Evolutionary conservation across 495 filamentous ascomycete species (phyloP), one percentile per base, ranked within the genome.

Genomic region (Physcia stellaris): DNA sequence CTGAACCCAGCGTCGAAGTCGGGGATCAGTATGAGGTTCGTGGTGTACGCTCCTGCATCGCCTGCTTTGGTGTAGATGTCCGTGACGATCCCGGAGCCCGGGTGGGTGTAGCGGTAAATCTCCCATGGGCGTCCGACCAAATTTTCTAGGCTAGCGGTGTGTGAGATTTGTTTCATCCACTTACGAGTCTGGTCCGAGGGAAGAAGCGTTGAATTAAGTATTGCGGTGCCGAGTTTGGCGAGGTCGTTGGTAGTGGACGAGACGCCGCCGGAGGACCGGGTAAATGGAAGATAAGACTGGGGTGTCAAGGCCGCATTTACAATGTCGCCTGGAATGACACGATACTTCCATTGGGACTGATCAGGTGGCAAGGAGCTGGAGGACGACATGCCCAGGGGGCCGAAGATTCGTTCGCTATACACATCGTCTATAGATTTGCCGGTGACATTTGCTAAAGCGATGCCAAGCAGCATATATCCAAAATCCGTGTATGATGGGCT

Each of bases 41-140:
- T 42, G 24, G 45, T 46, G 36, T 62, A 67, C 23, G 20, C 13
- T 21, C 63, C 64, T 1, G 60, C 53, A 36, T 66, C 62, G 6
- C 64, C 64, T 0, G 52, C 39, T 40, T 68, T 68, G 26, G 63
- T 65, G 41, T 68, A 68, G 24, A 68, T 42, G 36, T 61, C 53
- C 1, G 54, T 61, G 34, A 61, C 45, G 2, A 49, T 37, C 12
- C 48, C 47, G 2, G 52, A 43, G 6, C 35, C 32, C 2, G 47
- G 36, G 37, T 61, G 42, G 2, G 49, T 39, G 46, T 58, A 61
- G 9, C 59, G 47, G 45, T 60, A 18, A 24, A 61, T 59, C 23
- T 76, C 75, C 72, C 73, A 79, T 0, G 76, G 75, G 1, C 66
- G 63, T 15, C 72, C 64, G 4, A 77, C 53, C 9, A 60, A 57